Percentiles rank a stretch among this genome's conserved stretches.
Evolutionary conservation across 73 alveolate species (phyloP).

Genomic region (Stentor roeselii): DNA sequence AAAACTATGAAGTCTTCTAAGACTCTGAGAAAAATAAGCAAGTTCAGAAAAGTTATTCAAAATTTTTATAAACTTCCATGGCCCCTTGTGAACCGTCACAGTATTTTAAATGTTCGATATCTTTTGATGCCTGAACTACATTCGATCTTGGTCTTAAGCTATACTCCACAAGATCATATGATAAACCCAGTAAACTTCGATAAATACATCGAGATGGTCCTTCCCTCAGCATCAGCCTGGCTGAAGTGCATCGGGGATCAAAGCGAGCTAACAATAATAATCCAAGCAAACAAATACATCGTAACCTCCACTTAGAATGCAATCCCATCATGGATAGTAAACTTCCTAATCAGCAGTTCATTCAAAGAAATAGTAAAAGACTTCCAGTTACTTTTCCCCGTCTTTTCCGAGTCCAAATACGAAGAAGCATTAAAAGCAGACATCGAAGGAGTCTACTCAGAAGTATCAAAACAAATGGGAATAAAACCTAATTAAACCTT

Average conservation of each 20-base stretch:
- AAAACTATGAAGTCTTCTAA: neutral
- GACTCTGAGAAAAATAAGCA: neutral
- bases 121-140: neutral
- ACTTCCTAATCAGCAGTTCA: neutral
- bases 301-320: neutral
- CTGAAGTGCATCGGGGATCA: too few species aligned
- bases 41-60: neutral
- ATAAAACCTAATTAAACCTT: too few species aligned
- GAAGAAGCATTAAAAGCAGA: too few species aligned
- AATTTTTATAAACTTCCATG: conserved; percentile 3
- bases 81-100: conserved; percentile 17
- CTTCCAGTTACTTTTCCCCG: too few species aligned
- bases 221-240: neutral
- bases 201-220: neutral
- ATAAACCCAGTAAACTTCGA: neutral
- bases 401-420: too few species aligned
- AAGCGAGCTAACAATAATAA: neutral
- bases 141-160: neutral
- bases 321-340: neutral
- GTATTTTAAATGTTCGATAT: neutral
- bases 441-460: too few species aligned
- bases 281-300: neutral
- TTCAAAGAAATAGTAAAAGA: too few species aligned
- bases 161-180: neutral
- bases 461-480: too few species aligned